Base-by-base conservation (phyloP, 495 filamentous ascomycete genomes). In the Podospora tetraspora region DNA sequence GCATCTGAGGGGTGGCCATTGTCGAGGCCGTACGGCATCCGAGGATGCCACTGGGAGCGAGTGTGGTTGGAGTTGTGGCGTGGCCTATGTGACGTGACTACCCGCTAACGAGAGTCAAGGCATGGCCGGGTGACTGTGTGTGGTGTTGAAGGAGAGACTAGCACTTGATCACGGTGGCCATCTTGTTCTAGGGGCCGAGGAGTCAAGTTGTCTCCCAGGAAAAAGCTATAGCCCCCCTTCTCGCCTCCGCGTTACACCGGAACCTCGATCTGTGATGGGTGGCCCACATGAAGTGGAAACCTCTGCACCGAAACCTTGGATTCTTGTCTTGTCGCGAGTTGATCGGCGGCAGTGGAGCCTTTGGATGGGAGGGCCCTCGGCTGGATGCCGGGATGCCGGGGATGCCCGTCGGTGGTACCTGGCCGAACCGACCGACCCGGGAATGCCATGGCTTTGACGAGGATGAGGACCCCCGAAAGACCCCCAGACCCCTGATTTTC, bases 221-320 rank as follows among this genome's bases (percentile, higher is more conserved):
- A 52, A 52, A n/a, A 52, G 19, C 43, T 4, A 52, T 52, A n/a
- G 0, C 4, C 43, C 19, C 43, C 16, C 19, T 13, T 43, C 12
- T 43, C 34, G 34, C 34, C 34, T 43, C 34, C 34, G 16, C 37
- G 37, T 43, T 43, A 43, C 13, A 43, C 16, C 37, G 37, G 3
- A 7, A 4, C 59, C 27, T 22, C 10, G 69, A 71, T 71, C 62
- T 37, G 66, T 62, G 59, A 62, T 11, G 24, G 24, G 30, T 37
- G 69, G 57, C 59, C 69, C 69, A 68, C 66, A 62, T 13, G 4
- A 7, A 24, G 69, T 71, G 66, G 69, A 30, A 71, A 29, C 66
- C 21, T 23, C 19, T 37, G 34, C 65, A 23, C 56, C 64, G 57
- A 37, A 37, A 43, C 56, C 57, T 60, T 61, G 69, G 19, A 24